A percentile compares a stretch with the other conserved stretches of the same genome.
phyloP scores from a whole-genome alignment of 495 filamentous ascomycete genomes.

The Tuber magnatum region DNA sequence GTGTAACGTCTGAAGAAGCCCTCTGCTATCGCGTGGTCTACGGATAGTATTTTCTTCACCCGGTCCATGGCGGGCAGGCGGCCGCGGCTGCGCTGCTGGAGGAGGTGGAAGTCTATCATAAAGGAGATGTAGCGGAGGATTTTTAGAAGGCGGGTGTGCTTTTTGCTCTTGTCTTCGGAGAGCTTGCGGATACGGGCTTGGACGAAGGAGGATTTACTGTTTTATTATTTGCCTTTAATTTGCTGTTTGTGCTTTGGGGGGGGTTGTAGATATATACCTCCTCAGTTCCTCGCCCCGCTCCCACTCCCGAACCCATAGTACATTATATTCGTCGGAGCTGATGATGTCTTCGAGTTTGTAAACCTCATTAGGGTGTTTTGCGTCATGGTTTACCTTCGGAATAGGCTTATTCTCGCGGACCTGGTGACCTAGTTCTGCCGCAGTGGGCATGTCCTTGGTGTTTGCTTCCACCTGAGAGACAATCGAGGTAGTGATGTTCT shows the following conservation, averaged over 20 bases:
- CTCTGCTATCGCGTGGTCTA: constrained; percentile 25
- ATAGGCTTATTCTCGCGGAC: constrained; percentile 68
- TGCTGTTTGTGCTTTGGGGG: not conserved
- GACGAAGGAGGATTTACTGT: constrained; percentile 9
- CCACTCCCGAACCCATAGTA: constrained; percentile 38
- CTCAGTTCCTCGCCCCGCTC: constrained; percentile 21
- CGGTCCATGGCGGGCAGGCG: constrained; percentile 14
- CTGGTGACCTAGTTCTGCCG: constrained; percentile 57
- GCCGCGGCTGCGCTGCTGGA: constrained; percentile 22
- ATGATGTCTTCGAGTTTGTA: constrained; percentile 68
- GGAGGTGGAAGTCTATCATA: constrained; percentile 56
- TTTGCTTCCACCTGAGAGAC: constrained; percentile 45
- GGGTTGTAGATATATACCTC: constrained; percentile 42
- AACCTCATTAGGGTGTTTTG: constrained; percentile 67
- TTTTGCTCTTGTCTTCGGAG: not conserved
- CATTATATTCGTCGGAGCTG: constrained; percentile 49
- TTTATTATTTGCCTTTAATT: not conserved
- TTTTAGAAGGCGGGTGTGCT: constrained; percentile 45
- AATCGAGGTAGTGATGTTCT: constrained; percentile 33
- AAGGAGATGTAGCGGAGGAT: constrained; percentile 60
- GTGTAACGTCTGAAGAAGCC: constrained; percentile 27
- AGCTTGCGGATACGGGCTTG: constrained; percentile 1
- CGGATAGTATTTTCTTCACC: constrained; percentile 28
- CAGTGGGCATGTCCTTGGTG: constrained; percentile 52
- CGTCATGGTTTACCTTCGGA: constrained; percentile 66